Base-by-base conservation (phyloP, 768 basidiomycete species). In the Leccinum uliginosum region DNA sequence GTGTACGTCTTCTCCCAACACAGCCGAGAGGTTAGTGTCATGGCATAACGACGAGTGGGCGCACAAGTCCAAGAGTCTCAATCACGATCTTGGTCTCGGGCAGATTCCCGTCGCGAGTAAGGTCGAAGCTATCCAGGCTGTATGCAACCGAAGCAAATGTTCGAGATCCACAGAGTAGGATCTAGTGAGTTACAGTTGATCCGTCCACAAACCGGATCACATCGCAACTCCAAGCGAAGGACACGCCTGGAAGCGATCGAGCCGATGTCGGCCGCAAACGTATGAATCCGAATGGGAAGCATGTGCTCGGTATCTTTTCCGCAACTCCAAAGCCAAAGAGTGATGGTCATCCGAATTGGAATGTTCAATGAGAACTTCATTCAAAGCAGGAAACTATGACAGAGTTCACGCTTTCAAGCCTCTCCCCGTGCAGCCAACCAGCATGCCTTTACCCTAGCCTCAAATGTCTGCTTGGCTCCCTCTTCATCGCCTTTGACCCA, bases 401-500 rank as follows among this genome's bases (percentile, higher is more conserved):
- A 8, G 43, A 46, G 12, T 12, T 57, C 49, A 60, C 26, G 56
- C 49, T 50, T 40, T 40, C 38, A 19, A n/a, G 38, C n/a, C 15
- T 75, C 67, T 4, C 78, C 78, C 58, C 69, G 68, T 6, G 75
- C 75, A 53, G 78, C 75, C 44, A 73, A 66, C 65, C 68, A 79
- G 62, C 76, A 80, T 32, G 70, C 71, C 55, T 74, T 77, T 4
- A 76, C 76, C 69, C 76, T 74, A 55, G 74, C 73, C 50, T 73
- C 70, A 48, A 81, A 76, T 19, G 74, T 66, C 24, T 66, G 63
- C 62, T 75, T 75, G 26, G 76, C 72, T 27, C 68, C 72, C 30
- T 65, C 57, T 55, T 78, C 72, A 43, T 82, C 80, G 3, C 79
- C 80, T 55, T 61, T 70, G 21, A 74, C 73, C 78, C 80, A 83